These are phyloP conservation scores for Neurospora sp. DNA, from an alignment of 495 filamentous ascomycete genomes.

Conservation along the genomic window DNA sequence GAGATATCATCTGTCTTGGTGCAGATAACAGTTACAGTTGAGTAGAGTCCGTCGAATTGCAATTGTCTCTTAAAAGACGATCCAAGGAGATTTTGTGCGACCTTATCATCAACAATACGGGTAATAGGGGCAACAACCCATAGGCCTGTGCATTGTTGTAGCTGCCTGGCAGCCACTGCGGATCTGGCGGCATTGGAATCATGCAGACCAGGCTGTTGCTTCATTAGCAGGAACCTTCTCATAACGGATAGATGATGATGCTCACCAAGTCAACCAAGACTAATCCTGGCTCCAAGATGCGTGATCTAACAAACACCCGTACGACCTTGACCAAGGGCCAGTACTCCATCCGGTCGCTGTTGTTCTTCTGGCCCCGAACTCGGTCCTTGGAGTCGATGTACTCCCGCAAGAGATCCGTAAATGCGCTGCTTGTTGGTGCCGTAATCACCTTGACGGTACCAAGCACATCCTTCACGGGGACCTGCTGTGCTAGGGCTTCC, in stretches of 20 bases:
- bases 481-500: constrained; percentile 26
- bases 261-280: constrained; percentile 55
- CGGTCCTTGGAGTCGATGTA: constrained; percentile 30
- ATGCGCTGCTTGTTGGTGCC: constrained; percentile 14
- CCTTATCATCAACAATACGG: constrained; percentile 57
- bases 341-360: constrained; percentile 34
- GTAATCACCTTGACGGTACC: constrained; percentile 37
- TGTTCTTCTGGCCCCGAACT: constrained; percentile 1
- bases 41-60: constrained; percentile 52
- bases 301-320: constrained; percentile 46
- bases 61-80: constrained; percentile 55
- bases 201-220: constrained; percentile 42
- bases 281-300: constrained; percentile 48
- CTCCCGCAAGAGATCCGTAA: constrained; percentile 15
- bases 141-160: constrained; percentile 43
- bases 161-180: constrained; percentile 50
- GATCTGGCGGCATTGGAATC: constrained; percentile 57
- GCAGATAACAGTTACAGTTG: constrained; percentile 53
- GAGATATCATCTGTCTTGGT: constrained; percentile 62
- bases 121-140: constrained; percentile 60
- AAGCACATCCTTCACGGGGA: constrained; percentile 34
- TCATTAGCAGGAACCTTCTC: not conserved
- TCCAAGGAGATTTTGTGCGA: constrained; percentile 50
- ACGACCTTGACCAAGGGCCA: constrained; percentile 64
- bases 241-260: not conserved